Percentiles rank a stretch among this genome's conserved stretches.
Evolutionary conservation across 2,329 filamentous ascomycete species (phyloP).

Genomic region (Alternaria triticimaculans): DNA sequence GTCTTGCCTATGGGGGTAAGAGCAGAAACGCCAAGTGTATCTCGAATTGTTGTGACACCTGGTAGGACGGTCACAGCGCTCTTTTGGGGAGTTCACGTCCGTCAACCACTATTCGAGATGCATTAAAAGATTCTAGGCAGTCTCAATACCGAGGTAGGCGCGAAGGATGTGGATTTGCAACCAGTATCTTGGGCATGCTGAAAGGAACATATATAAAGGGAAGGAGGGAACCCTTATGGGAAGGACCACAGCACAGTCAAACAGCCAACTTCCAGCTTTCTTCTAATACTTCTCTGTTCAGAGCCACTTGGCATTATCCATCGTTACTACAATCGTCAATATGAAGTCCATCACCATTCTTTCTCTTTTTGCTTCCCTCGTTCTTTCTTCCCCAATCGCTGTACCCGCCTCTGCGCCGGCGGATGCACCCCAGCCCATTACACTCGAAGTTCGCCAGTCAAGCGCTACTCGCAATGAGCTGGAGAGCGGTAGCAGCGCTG

Average conservation of each 20-base stretch:
- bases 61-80: background rate
- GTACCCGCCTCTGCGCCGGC: background rate
- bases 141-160: background rate
- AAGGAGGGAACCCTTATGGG: background rate
- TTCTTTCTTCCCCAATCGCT: slow-evolving; percentile 4
- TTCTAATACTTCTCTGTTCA: background rate
- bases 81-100: background rate
- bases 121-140: background rate
- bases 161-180: background rate
- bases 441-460: slow-evolving; percentile 9
- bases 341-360: slow-evolving; percentile 10
- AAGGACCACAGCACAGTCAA: background rate
- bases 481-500: slow-evolving; percentile 15
- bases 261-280: background rate
- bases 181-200: background rate
- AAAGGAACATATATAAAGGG: slow-evolving; percentile 1
- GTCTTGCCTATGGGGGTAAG: background rate
- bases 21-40: background rate
- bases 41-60: background rate
- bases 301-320: background rate
- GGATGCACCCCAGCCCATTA: background rate
- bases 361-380: slow-evolving; percentile 1
- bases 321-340: background rate
- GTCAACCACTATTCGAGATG: background rate
- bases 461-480: slow-evolving; percentile 20